Conservation (phyloP, 352 stramenopile genomes). For the Phytophthora cactorum region DNA sequence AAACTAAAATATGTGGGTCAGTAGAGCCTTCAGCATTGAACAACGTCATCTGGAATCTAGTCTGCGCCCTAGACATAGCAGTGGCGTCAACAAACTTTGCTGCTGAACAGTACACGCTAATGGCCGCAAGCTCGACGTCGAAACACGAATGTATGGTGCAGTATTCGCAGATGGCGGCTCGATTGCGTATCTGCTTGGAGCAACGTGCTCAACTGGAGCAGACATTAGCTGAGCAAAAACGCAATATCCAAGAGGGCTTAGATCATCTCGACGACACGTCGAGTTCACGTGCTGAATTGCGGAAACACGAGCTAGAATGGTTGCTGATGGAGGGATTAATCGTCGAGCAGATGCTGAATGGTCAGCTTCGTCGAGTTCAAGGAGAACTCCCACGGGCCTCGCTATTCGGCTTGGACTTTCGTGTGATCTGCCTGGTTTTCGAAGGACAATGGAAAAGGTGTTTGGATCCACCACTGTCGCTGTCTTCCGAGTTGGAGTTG, state of each 20-base stretch:
- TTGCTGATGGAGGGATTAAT: conserved; percentile 39
- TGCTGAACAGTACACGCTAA: conserved; percentile 29
- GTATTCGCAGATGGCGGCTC: conserved; percentile 33
- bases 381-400: conserved; percentile 42
- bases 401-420: conserved; percentile 60
- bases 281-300: conserved; percentile 5
- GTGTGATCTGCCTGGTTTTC: conserved; percentile 58
- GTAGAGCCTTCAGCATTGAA: conserved; percentile 27
- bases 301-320: conserved; percentile 37
- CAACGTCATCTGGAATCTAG: conserved; percentile 58
- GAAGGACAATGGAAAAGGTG: conserved; percentile 49
- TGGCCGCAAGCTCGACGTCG: conserved; percentile 12
- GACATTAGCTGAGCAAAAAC: conserved; percentile 41
- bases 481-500: conserved; percentile 57
- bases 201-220: conserved; percentile 49
- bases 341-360: conserved; percentile 44
- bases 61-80: conserved; percentile 55
- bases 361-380: conserved; percentile 35
- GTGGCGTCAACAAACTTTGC: conserved; percentile 44
- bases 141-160: conserved; percentile 36
- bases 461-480: conserved; percentile 32
- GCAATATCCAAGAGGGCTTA: conserved; percentile 26
- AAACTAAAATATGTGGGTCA: conserved; percentile 12
- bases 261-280: conserved; percentile 14
- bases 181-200: conserved; percentile 54